These are phyloP conservation scores for Chernovozyma sophiae-reginae DNA, from an alignment of 1,139 yeast genomes.

Conservation along the genomic window DNA sequence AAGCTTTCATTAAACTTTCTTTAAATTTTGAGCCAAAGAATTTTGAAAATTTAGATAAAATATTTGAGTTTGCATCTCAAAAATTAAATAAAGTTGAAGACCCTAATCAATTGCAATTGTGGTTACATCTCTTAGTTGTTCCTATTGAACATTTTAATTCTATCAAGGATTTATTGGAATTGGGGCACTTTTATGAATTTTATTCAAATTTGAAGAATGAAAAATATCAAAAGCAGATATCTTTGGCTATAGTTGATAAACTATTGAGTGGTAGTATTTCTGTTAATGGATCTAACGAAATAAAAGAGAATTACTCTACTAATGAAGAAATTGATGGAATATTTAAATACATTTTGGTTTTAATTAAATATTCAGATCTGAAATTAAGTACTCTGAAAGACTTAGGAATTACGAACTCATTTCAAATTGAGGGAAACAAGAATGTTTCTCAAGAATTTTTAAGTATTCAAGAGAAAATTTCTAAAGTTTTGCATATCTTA, in stretches of 20 bases:
- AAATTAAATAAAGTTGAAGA: conserved; percentile 24
- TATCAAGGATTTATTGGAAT: conserved; percentile 23
- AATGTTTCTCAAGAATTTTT: conserved; percentile 36
- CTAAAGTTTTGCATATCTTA: conserved; percentile 66
- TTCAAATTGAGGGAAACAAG: conserved; percentile 27
- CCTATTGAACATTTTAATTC: conserved; percentile 49
- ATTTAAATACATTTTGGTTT: conserved; percentile 38
- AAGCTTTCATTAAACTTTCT: conserved; percentile 60
- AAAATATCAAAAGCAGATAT: conserved; percentile 34
- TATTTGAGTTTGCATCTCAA: conserved; percentile 56
- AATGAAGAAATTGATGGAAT: conserved; percentile 40
- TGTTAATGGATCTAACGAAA: conserved; percentile 7
- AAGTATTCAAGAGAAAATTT: conserved; percentile 62
- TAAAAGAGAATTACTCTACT: conserved; percentile 15
- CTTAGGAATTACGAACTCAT: conserved; percentile 34
- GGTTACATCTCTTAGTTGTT: conserved; percentile 52
- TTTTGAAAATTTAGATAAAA: conserved; percentile 54
- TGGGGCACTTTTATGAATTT: conserved; percentile 41
- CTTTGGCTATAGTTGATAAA: conserved; percentile 41
- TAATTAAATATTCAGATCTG: conserved; percentile 29
- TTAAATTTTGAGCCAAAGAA: conserved; percentile 65
- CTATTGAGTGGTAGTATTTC: conserved; percentile 17
- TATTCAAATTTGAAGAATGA: conserved; percentile 32
- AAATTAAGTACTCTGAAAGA: conserved; percentile 31
- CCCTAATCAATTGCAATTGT: conserved; percentile 32